phyloP scores from a whole-genome alignment of 148 eudicot species.

The Diospyros kaki region DNA sequence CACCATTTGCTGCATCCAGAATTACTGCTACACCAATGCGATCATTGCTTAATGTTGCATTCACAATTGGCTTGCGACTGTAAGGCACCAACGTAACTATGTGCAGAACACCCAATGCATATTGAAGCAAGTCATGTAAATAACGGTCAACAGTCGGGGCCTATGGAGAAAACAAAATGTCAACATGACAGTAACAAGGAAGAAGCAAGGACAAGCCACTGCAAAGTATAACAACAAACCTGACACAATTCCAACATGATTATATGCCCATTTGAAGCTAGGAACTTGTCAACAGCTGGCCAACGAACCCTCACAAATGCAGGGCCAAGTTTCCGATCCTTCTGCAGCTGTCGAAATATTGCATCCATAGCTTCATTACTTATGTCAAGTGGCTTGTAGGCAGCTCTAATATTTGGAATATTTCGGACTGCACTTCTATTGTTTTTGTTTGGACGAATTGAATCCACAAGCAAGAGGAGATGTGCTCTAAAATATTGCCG shows the following conservation, averaged over 20 bases:
- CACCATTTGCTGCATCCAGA: conserved; percentile 87
- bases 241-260: conserved; percentile 97
- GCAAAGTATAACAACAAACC: conserved; percentile 31
- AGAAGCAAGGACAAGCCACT: conserved; percentile 1
- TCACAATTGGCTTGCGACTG: conserved; percentile 78
- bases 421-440: conserved; percentile 65
- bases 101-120: conserved; percentile 88
- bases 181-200: conserved; percentile 7
- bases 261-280: conserved; percentile 78
- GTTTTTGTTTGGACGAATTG: conserved; percentile 72
- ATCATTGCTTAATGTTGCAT: conserved; percentile 79
- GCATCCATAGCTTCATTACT: conserved; percentile 94
- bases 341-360: conserved; percentile 79
- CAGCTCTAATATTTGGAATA: conserved; percentile 63
- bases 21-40: conserved; percentile 96
- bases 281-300: conserved; percentile 86
- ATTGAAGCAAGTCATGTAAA: conserved; percentile 95
- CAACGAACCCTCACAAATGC: conserved; percentile 82
- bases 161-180: conserved; percentile 29
- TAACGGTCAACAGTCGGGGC: conserved; percentile 95
- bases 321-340: conserved; percentile 94
- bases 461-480: conserved; percentile 78
- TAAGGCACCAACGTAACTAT: conserved; percentile 86
- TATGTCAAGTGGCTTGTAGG: conserved; percentile 88
- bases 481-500: conserved; percentile 94